Evolutionary conservation across 768 basidiomycete species (phyloP), one percentile per base, ranked within the genome.

Genomic region (Lentinula sp.): DNA sequence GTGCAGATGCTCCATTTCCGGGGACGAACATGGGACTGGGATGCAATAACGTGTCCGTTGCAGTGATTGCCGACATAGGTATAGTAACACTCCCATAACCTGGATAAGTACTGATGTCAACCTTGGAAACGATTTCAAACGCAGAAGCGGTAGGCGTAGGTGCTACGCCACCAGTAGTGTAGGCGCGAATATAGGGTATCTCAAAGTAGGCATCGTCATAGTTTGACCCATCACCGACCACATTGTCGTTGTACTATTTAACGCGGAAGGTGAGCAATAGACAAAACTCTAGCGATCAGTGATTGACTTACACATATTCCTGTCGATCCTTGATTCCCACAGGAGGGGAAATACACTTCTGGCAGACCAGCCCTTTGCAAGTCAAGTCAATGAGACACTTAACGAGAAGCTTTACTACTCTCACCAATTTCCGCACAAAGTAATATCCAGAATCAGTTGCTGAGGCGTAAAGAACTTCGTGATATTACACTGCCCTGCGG

Each of bases 391-490:
- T 18, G 42, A 57, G 70, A 28, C 28, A 28, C 28, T 28, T 28
- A 28, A 3, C 28, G 28, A 28, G 28, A 28, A 28, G 28, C 28
- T 28, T 28, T 28, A 28, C 28, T 28, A 28, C 28, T n/a, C 36
- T 54, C 18, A 77, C 79, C 76, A 79, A 33, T 66, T 61, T 61
- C 83, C 78, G 70, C 85, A 82, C 12, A 85, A 76, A 0, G 83
- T 83, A 66, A 84, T 84, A 63, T 81, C 78, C 6, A 85, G 63
- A 6, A 84, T 73, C 3, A 85, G 69, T 42, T 77, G 76, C 67
- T 84, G 82, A 4, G 76, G 73, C 20, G 73, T 66, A 61, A 82
- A 81, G 64, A 71, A 78, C 36, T 72, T 61, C 9, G 71, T 68
- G 23, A 80, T 78, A 61, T 80, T 71, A 65, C 80, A 80, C 4